These are phyloP conservation scores for Cutaneotrichosporon curvatum DNA, from an alignment of 1,284 basidiomycete genomes.

Conservation along the genomic window DNA sequence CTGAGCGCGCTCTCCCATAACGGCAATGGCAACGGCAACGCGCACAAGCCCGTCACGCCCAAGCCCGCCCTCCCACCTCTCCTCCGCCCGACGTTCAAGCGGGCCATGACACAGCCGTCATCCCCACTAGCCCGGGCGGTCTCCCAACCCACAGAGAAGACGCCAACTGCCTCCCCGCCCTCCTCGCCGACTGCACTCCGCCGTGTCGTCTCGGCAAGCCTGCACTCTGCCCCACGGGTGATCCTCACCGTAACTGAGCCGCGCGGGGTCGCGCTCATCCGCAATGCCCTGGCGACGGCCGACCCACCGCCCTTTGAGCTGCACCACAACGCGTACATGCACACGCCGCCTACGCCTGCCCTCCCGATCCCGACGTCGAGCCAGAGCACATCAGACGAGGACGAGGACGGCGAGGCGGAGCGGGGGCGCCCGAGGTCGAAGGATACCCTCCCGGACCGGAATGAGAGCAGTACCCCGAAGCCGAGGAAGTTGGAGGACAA, in stretches of 20 bases:
- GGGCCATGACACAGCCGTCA: background rate
- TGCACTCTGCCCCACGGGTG: slow-evolving; percentile 9
- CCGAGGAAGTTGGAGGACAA: background rate
- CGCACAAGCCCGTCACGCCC: background rate
- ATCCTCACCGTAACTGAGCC: slow-evolving; percentile 26
- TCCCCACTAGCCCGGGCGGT: background rate
- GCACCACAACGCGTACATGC: background rate
- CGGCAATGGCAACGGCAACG: too few relatives aligned
- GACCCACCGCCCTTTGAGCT: background rate
- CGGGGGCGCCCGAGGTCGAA: slow-evolving; percentile 32
- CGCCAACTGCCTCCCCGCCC: background rate
- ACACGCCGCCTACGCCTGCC: slow-evolving; percentile 6
- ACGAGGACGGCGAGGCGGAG: slow-evolving; percentile 20
- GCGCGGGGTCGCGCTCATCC: slow-evolving; percentile 22
- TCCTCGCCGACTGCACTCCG: background rate
- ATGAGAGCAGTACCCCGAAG: background rate
- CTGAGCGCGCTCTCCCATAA: too few relatives aligned
- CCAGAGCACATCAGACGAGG: background rate
- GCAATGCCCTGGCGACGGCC: slow-evolving; percentile 19
- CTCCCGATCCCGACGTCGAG: slow-evolving; percentile 8
- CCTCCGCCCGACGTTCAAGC: background rate
- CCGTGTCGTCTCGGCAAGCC: background rate
- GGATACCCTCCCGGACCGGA: slow-evolving; percentile 7
- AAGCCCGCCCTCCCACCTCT: background rate
- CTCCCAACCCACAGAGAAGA: background rate